Conservation (phyloP, 2,329 filamentous ascomycete genomes). For the Penicillium brevicompactum region DNA sequence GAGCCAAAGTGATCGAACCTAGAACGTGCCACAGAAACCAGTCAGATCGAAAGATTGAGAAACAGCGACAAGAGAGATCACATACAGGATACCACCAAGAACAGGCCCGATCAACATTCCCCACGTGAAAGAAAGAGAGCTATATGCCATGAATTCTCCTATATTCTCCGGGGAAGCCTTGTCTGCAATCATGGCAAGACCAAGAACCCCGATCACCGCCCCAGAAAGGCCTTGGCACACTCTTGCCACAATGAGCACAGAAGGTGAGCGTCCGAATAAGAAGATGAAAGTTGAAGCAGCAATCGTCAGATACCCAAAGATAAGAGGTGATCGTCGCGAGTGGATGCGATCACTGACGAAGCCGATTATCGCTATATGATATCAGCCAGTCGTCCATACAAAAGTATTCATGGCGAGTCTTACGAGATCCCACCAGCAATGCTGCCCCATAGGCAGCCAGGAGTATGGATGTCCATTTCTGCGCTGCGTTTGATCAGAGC, state of each 20-base stretch:
- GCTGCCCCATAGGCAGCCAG: slow-evolving; percentile 8
- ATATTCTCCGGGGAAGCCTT: slow-evolving; percentile 1
- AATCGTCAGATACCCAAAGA: slow-evolving; percentile 7
- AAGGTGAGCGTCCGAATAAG: not conserved
- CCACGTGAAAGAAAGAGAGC: slow-evolving; percentile 7
- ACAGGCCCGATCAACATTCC: slow-evolving; percentile 8
- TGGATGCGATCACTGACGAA: slow-evolving; percentile 4
- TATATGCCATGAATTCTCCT: slow-evolving; percentile 7
- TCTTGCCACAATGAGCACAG: slow-evolving; percentile 2
- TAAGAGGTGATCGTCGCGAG: slow-evolving; percentile 1
- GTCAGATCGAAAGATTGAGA: not conserved
- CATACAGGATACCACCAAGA: slow-evolving; percentile 7
- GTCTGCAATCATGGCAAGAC: slow-evolving; percentile 8
- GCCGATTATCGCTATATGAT: not conserved
- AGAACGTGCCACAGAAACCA: not conserved
- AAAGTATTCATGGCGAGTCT: not conserved
- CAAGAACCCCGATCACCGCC: slow-evolving; percentile 8
- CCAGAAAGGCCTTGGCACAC: slow-evolving; percentile 7
- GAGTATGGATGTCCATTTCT: slow-evolving; percentile 10
- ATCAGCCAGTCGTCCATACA: not conserved
- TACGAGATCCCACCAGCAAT: slow-evolving; percentile 8
- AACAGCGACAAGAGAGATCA: not conserved
- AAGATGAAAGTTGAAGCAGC: slow-evolving; percentile 8
- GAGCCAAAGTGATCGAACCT: slow-evolving; percentile 7
- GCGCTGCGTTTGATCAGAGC: not conserved